phyloP scores from a whole-genome alignment of 2,329 filamentous ascomycete genomes.

The Microascus cirrosus region DNA sequence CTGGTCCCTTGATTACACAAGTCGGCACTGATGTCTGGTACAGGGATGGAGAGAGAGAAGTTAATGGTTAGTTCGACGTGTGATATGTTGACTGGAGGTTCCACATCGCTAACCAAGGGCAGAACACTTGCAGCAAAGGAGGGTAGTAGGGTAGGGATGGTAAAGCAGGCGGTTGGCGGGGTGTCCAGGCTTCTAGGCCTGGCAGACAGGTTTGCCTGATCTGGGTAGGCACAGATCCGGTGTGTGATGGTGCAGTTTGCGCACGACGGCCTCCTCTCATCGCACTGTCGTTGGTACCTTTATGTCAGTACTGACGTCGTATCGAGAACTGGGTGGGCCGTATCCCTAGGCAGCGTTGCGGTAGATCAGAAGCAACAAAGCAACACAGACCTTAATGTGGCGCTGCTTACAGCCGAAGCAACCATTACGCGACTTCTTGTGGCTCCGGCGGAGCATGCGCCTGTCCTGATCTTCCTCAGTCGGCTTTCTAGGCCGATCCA shows the following conservation, averaged over 20 bases:
- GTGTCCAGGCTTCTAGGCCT: neutral
- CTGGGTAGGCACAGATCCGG: constrained; percentile 14
- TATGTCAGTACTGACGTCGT: neutral
- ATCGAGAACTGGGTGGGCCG: neutral
- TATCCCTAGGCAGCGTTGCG: neutral
- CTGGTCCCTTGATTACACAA: constrained; percentile 6
- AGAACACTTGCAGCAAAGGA: constrained; percentile 1
- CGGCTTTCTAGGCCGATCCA: neutral
- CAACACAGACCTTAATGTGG: constrained; percentile 17
- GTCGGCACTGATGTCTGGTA: constrained; percentile 9
- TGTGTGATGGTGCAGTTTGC: constrained; percentile 15
- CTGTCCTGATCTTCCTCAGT: neutral
- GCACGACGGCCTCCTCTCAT: constrained; percentile 16
- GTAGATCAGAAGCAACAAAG: neutral
- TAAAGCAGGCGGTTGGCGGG: constrained; percentile 1
- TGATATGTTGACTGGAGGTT: constrained; percentile 14
- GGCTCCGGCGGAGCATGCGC: constrained; percentile 13
- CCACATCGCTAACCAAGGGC: neutral
- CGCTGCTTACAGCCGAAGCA: constrained; percentile 19
- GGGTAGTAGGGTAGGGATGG: neutral
- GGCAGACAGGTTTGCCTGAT: neutral
- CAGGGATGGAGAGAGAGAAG: constrained; percentile 15
- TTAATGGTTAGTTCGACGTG: constrained; percentile 25
- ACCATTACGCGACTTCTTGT: constrained; percentile 19
- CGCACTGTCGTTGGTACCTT: constrained; percentile 12